phyloP scores from a whole-genome alignment of 2,329 filamentous ascomycete genomes.

The Fusarium odoratissimum region DNA sequence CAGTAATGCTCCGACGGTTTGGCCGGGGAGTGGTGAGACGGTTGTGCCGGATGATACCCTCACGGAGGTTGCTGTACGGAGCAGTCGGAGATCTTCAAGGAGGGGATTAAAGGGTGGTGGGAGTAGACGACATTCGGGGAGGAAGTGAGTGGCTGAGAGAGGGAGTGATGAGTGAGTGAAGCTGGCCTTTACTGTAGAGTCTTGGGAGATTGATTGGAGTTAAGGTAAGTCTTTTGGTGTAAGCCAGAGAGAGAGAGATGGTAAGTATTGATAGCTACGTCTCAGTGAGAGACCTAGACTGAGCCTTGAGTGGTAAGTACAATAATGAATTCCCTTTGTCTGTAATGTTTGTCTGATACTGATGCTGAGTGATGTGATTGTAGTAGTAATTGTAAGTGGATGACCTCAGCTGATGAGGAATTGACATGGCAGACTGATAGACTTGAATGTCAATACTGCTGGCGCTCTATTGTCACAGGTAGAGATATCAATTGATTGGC shows the following conservation, averaged over 20 bases:
- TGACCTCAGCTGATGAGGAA: not conserved
- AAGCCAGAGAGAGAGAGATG: not conserved
- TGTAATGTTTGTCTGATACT: not conserved
- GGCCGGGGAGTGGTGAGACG: not conserved
- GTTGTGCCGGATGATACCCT: constrained; percentile 11
- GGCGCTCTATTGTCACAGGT: not conserved
- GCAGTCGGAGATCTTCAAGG: not conserved
- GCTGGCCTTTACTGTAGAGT: not conserved
- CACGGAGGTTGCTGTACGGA: not conserved
- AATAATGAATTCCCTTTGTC: not conserved
- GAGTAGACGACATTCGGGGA: not conserved
- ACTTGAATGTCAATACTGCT: not conserved
- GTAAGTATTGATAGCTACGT: not conserved
- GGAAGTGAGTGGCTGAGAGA: not conserved
- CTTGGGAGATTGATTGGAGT: not conserved
- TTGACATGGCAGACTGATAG: accelerated
- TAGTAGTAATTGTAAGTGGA: not conserved
- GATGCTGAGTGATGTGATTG: not conserved
- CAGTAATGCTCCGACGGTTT: constrained; percentile 14
- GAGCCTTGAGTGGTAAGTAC: not conserved
- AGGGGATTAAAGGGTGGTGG: not conserved
- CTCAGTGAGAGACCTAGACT: not conserved
- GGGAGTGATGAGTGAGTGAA: not conserved
- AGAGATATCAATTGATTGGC: not conserved
- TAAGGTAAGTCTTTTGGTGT: not conserved